These are phyloP conservation scores for Podospora fimiseda DNA, from an alignment of 495 filamentous ascomycete genomes.

Conservation along the genomic window DNA sequence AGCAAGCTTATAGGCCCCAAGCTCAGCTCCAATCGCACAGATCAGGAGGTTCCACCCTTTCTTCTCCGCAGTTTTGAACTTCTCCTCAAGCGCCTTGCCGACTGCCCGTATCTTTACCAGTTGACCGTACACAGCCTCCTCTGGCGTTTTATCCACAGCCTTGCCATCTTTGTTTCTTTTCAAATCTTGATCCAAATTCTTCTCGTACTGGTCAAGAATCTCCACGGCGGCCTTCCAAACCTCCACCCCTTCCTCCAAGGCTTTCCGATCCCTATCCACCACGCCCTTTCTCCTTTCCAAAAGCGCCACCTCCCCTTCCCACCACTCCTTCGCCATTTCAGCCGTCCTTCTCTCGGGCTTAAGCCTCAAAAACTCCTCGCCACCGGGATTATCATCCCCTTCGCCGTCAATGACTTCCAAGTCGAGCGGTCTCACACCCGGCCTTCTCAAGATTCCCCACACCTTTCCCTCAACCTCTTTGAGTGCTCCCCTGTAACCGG, in stretches of 20 bases:
- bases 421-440: slow-evolving; percentile 42
- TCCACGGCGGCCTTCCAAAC: slow-evolving; percentile 69
- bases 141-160: slow-evolving; percentile 16
- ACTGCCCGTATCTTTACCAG: slow-evolving; percentile 51
- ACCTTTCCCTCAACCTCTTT: slow-evolving; percentile 74
- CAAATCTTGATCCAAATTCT: slow-evolving; percentile 52
- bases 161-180: slow-evolving; percentile 9
- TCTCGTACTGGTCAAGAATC: slow-evolving; percentile 65
- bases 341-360: slow-evolving; percentile 65
- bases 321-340: slow-evolving; percentile 71
- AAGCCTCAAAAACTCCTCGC: slow-evolving; percentile 48
- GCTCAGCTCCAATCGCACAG: slow-evolving; percentile 80
- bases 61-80: slow-evolving; percentile 53
- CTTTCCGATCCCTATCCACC: slow-evolving; percentile 62
- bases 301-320: slow-evolving; percentile 56
- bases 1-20: slow-evolving; percentile 74
- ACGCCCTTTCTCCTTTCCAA: slow-evolving; percentile 52
- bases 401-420: slow-evolving; percentile 27
- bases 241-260: slow-evolving; percentile 74
- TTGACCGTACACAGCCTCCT: slow-evolving; percentile 38
- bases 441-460: slow-evolving; percentile 63
- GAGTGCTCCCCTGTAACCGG: slow-evolving; percentile 45
- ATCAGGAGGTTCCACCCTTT: slow-evolving; percentile 82
- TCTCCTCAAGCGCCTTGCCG: slow-evolving; percentile 52
- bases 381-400: slow-evolving; percentile 21